These are phyloP conservation scores for Pseudogymnoascus sp. DNA, from an alignment of 2,329 filamentous ascomycete species.

Conservation along the genomic window DNA sequence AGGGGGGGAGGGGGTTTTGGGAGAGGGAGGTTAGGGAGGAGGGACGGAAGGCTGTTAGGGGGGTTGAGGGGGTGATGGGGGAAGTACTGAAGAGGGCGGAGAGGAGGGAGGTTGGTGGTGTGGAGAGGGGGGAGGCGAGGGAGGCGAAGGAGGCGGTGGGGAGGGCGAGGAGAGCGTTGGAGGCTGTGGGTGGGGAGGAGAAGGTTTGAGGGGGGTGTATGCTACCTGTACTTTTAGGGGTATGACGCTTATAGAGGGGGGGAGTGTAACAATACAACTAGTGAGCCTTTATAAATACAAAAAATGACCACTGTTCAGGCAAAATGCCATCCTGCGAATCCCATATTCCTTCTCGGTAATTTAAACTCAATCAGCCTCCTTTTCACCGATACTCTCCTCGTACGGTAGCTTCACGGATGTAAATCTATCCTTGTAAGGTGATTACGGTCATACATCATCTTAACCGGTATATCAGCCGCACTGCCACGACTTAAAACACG, in stretches of 20 bases:
- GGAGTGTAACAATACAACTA: background rate
- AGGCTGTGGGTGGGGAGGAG: background rate
- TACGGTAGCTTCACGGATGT: no score
- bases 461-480: no score
- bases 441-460: no score
- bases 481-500: no score
- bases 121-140: slow-evolving; percentile 17
- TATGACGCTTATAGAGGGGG: background rate
- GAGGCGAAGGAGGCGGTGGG: slow-evolving; percentile 18
- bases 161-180: slow-evolving; percentile 15
- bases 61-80: slow-evolving; percentile 45
- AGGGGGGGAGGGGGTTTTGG: slow-evolving; percentile 52
- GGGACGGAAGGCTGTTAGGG: slow-evolving; percentile 53
- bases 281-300: background rate
- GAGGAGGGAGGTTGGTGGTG: background rate
- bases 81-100: slow-evolving; percentile 33
- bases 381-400: no score
- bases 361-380: no score
- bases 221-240: background rate
- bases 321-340: no score
- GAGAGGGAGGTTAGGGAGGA: slow-evolving; percentile 60
- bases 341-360: no score
- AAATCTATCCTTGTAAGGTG: no score
- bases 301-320: no score
- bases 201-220: background rate